Percentiles rank a stretch among this genome's conserved stretches.
Conservation (phyloP, 371 early-diverging fungal species). For the Rhizopus microsporus region DNA sequence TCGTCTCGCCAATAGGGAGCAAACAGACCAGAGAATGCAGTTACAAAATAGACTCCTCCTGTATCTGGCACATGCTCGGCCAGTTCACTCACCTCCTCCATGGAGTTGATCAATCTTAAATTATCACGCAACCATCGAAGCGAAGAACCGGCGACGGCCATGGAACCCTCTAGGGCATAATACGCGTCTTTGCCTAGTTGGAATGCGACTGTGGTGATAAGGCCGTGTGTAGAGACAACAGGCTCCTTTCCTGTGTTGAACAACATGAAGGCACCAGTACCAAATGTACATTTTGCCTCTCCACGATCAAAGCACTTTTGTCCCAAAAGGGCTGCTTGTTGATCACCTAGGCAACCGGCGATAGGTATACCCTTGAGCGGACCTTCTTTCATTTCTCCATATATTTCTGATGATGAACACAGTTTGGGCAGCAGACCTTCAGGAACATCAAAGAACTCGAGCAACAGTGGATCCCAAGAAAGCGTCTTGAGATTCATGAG, state of each 20-base stretch:
- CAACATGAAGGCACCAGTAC: slow-evolving; percentile 96
- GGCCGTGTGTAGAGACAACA: slow-evolving; percentile 80
- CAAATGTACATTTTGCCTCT: slow-evolving; percentile 92
- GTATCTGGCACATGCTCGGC: slow-evolving; percentile 66
- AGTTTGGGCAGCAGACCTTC: slow-evolving; percentile 71
- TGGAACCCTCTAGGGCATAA: slow-evolving; percentile 95
- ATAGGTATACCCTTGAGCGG: slow-evolving; percentile 72
- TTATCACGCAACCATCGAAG: slow-evolving; percentile 93
- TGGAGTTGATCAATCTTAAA: slow-evolving; percentile 71
- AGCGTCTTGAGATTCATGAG: slow-evolving; percentile 86
- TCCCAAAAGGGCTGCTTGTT: slow-evolving; percentile 96
- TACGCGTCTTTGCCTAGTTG: slow-evolving; percentile 76
- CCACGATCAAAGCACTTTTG: slow-evolving; percentile 80
- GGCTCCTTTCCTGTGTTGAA: slow-evolving; percentile 86
- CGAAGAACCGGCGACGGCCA: slow-evolving; percentile 92
- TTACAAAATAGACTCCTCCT: slow-evolving; percentile 95
- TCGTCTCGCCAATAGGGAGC: slow-evolving; percentile 96
- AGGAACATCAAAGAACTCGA: slow-evolving; percentile 45
- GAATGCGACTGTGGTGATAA: slow-evolving; percentile 92
- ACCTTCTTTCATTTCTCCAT: slow-evolving; percentile 68
- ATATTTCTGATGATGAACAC: slow-evolving; percentile 81
- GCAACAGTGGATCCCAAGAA: slow-evolving; percentile 65
- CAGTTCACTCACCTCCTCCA: slow-evolving; percentile 68
- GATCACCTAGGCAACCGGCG: slow-evolving; percentile 92
- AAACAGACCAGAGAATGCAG: slow-evolving; percentile 92